These are phyloP conservation scores for Penicillium rolfsii DNA, from an alignment of 2,329 filamentous ascomycete species.

Conservation along the genomic window DNA sequence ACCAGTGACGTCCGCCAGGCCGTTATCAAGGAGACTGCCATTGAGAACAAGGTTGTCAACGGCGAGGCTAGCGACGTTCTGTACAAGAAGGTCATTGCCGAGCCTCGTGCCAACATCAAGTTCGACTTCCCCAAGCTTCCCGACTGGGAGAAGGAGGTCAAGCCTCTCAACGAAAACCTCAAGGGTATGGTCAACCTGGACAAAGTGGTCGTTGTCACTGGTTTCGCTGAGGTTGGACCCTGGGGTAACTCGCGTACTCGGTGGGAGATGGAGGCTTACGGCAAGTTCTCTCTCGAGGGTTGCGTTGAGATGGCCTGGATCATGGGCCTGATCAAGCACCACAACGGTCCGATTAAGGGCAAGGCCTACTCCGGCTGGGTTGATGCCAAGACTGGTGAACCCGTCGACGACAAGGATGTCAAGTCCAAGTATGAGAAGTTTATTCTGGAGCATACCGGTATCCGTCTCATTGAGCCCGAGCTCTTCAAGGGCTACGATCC, in stretches of 20 bases:
- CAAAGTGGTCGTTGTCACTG: slow-evolving; percentile 95
- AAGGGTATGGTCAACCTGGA: slow-evolving; percentile 99
- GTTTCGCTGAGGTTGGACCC: slow-evolving; percentile 80
- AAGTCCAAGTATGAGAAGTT: slow-evolving; percentile 97
- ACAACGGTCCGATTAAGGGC: slow-evolving; percentile 94
- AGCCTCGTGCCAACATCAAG: slow-evolving; percentile 96
- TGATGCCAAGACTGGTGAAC: slow-evolving; percentile 89
- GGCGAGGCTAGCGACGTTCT: slow-evolving; percentile 88
- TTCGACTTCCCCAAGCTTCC: slow-evolving; percentile 91
- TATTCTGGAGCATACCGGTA: slow-evolving; percentile 95
- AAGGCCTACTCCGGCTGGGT: slow-evolving; percentile 97
- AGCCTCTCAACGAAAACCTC: slow-evolving; percentile 82
- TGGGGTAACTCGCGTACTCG: slow-evolving; percentile 98
- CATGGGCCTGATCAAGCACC: slow-evolving; percentile 99
- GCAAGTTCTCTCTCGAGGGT: slow-evolving; percentile 94
- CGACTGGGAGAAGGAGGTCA: slow-evolving; percentile 88
- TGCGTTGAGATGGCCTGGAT: slow-evolving; percentile 99
- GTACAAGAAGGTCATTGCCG: slow-evolving; percentile 91
- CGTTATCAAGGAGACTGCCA: slow-evolving; percentile 91
- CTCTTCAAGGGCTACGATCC: slow-evolving; percentile 96
- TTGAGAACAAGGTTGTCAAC: slow-evolving; percentile 97
- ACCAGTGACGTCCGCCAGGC: slow-evolving; percentile 91
- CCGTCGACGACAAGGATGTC: slow-evolving; percentile 96
- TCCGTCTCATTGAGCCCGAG: slow-evolving; percentile 96
- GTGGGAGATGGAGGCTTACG: slow-evolving; percentile 99